Evolutionary conservation across 495 filamentous ascomycete genomes (phyloP), one percentile per base, ranked within the genome.

Genomic region (Filosporella fistucella): DNA sequence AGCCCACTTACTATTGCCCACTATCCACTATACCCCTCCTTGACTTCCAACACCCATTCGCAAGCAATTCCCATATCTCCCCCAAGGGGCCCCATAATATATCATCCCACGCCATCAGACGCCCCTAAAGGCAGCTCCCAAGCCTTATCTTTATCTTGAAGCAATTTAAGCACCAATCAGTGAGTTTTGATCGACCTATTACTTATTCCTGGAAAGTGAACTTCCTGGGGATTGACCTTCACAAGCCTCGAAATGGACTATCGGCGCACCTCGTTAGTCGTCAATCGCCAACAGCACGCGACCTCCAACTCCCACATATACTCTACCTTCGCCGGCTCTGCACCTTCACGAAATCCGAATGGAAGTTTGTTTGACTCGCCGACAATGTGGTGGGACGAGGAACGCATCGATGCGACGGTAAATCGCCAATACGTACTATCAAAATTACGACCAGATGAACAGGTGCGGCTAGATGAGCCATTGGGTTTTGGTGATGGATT

Each of bases 401-500:
- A 88, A 54, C 79, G 78, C 48, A 85, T 94, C 61, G 77, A 87
- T 43, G 65, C 77, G 43, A 87, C 84, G 25, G 80, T 95, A 49
- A 84, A 77, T 26, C 70, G 76, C 32, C 73, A 82, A 38, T 93
- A 82, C 56, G 76, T 94, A 49, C 69, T 80, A 49, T 75, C 74
- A 29, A 80, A 84, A 44, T 71, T 89, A 16, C 69, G 76, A n/a
- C 76, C 80, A 11, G 73, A 81, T 12, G 78, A 84, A 61, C 73
- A 83, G 47, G 64, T 75, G 24, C 74, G 75, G 21, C 70, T 96
- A 13, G 81, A 93, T 58, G 70, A 75, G 36, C 81, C 82, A 0
- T 66, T 91, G 28, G 76, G 76, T 14, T 95, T 93, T 66, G 90
- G 89, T n/a, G 89, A 91, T 58, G 87, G 84, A 11, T 64, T 96